These are phyloP conservation scores for Mycena belliarum DNA, from an alignment of 768 basidiomycete species.

Conservation along the genomic window DNA sequence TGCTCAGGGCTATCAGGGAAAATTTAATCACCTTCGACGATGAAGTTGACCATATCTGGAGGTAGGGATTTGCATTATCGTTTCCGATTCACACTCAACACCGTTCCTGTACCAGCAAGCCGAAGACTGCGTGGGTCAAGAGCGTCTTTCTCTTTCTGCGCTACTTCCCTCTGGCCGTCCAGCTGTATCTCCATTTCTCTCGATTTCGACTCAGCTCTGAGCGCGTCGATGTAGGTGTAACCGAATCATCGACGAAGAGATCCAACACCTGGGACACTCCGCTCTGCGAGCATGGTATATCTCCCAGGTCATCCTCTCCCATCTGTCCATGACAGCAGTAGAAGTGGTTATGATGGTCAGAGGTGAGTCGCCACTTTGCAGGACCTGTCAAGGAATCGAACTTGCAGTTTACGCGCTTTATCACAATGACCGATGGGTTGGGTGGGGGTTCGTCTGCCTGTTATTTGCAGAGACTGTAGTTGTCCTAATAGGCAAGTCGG, in stretches of 20 bases:
- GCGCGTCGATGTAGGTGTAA: constrained; percentile 4
- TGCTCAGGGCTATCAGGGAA: constrained; percentile 25
- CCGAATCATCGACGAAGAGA: constrained; percentile 11
- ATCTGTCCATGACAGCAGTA: constrained; percentile 14
- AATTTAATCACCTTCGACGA: constrained; percentile 31
- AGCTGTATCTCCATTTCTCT: neutral
- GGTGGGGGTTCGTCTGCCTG: neutral
- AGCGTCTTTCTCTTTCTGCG: constrained; percentile 12
- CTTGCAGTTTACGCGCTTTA: constrained; percentile 16
- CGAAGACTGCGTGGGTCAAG: constrained; percentile 18
- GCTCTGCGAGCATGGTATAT: constrained; percentile 16
- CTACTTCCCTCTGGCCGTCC: constrained; percentile 15
- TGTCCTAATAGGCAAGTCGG: constrained; percentile 4
- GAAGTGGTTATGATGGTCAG: constrained; percentile 22
- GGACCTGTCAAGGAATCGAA: too few relatives aligned
- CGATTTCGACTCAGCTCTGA: neutral
- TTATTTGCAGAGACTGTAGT: constrained; percentile 9
- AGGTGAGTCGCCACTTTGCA: neutral
- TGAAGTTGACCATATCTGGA: constrained; percentile 34
- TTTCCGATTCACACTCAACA: neutral
- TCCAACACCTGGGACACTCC: neutral
- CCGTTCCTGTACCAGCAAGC: constrained; percentile 2
- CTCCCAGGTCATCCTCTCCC: constrained; percentile 13
- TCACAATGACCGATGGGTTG: constrained; percentile 11
- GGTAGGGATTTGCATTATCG: constrained; percentile 8